Evolutionary conservation across 495 filamentous ascomycete genomes (phyloP).

Genomic region (Penicillium silybi): DNA sequence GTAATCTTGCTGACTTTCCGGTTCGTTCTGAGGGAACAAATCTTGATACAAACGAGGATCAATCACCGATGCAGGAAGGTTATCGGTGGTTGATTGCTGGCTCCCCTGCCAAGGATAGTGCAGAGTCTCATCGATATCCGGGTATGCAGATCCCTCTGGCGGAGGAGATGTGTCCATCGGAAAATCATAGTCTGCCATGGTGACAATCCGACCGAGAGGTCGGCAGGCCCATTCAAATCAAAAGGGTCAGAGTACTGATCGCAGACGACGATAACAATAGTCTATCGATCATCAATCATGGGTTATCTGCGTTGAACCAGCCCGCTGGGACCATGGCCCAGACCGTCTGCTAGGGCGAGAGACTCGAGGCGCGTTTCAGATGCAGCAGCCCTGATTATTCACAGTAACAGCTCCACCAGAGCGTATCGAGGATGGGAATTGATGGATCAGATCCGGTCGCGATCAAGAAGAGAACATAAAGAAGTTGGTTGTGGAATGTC

Average conservation of each 20-base stretch:
- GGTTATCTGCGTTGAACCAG: conserved; percentile 7
- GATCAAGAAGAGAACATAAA: not conserved
- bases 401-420: conserved; percentile 21
- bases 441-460: conserved; percentile 2
- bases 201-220: not conserved
- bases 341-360: conserved; percentile 14
- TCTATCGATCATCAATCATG: conserved; percentile 1
- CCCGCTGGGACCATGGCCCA: conserved; percentile 18
- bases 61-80: conserved; percentile 27
- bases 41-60: conserved; percentile 42
- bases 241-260: not conserved
- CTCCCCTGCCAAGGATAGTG: conserved; percentile 36
- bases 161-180: conserved; percentile 13
- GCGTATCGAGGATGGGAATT: not conserved
- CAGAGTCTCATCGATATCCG: conserved; percentile 35
- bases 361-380: conserved; percentile 14
- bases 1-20: conserved; percentile 10
- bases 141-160: conserved; percentile 25
- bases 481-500: not conserved
- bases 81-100: conserved; percentile 13
- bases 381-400: conserved; percentile 18
- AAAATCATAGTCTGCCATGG: conserved; percentile 19
- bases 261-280: too few species aligned
- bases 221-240: not conserved
- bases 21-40: conserved; percentile 14